Evolutionary conservation across 202 grass and related monocot genomes (phyloP), one percentile per base, ranked within the genome.

Genomic region (Schoenoplectus tabernaemontani): DNA sequence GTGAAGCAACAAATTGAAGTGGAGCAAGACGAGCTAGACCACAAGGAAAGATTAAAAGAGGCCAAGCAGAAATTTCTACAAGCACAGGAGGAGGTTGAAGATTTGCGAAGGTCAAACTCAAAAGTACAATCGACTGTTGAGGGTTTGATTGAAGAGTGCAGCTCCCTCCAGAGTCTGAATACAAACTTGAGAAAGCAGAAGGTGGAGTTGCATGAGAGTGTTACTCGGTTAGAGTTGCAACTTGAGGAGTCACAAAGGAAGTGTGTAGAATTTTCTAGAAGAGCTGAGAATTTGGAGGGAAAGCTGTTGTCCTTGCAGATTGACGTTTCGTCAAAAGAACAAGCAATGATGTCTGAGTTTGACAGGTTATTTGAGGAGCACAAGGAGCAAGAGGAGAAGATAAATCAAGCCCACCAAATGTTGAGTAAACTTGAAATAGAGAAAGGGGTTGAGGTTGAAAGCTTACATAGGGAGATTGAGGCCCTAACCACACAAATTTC

Each of bases 91-190:
- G 96, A 91, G 77, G 87, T 90, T 22, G 96, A 93, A 82, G 68
- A 86, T 83, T 84, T 90, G 77, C 88, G 88, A 81, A 92, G 90
- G 84, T 95, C 95, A 74, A 94, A 92, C 79, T 85, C 88, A 81
- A 98, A 92, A 87, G 79, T 98, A 47, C 91, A 98, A 78, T 85
- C 86, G 70, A 93, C 92, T 0, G 82, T 85, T 85, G 92, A 99
- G 88, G 90, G 87, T 88, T 92, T 99, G 85, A 93, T 91, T 86
- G 96, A 99, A 85, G 92, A 99, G 81, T 89, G 86, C 70, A 99
- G 64, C 84, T 92, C 92, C 76, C 91, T 99, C 77, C 92, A 96
- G 76, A 93, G 68, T 82, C 57, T 93, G 76, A 88, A 64, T 82
- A 85, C 84, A 59, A 90, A 91, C 65, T 83, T 99, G 43, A 94